Evolutionary conservation across 768 basidiomycete species (phyloP), one percentile per base, ranked within the genome.

Genomic region (Pholiota conissans): DNA sequence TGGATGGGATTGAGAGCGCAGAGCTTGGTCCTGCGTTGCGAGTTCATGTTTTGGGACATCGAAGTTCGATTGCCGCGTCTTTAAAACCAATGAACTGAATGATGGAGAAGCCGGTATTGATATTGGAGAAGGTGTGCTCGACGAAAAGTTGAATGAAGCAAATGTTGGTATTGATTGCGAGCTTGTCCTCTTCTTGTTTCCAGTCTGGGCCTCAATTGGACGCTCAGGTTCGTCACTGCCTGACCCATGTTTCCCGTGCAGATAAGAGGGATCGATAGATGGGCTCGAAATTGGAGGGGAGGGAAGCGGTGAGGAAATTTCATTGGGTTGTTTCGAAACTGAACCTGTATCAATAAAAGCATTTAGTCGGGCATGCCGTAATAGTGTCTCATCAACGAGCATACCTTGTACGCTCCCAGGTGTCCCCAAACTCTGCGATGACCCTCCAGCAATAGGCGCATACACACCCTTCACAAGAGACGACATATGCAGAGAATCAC

Each of bases 231-330:
- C 6, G n/a, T 10, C 42, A 24, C 18, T 7, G 22, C 10, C 42
- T 20, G 13, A 10, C 9, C 47, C 22, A 9, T 22, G 55, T 18
- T 49, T 22, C 8, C 18, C 42, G 24, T 22, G 42, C 20, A 45
- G 24, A 22, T 45, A 18, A 20, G 18, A 3, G 27, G 66, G 63
- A 37, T 57, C 47, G 16, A 61, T 48, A 22, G 62, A 56, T 3
- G 71, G 71, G 55, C 70, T 74, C 30, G 75, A 71, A 28, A 55
- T 62, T 35, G 73, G 72, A 3, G 74, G 74, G 5, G 73, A 74
- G 22, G 73, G 73, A 10, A 73, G 60, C 10, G 71, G 71, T 3
- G 69, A 68, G 7, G 69, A 63, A 16, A 62, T 62, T 49, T 46
- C 20, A 45, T 8, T 13, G 11, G 22, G 42, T 22, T 18, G 22